These are phyloP conservation scores for Pseudonitzschia pungens DNA, from an alignment of 108 stramenopile species.

Conservation along the genomic window DNA sequence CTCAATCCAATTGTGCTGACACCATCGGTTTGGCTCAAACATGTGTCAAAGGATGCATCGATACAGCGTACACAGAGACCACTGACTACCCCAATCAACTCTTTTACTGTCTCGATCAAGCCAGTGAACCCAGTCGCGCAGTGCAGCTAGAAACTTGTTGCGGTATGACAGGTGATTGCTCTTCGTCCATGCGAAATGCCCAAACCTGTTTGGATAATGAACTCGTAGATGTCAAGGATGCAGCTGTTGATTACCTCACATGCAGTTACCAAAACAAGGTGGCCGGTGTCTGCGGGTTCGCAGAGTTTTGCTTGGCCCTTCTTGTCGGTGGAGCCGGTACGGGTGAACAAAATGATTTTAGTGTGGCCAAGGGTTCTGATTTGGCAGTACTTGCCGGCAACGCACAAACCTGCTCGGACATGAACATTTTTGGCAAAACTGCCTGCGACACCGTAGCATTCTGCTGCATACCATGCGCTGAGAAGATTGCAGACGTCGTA, in stretches of 20 bases:
- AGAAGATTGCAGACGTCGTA: not conserved
- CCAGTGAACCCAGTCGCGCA: not conserved
- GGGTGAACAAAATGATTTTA: not conserved
- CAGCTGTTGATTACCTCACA: not conserved
- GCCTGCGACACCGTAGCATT: not conserved
- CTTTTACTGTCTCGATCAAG: not conserved
- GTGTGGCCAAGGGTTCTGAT: not conserved
- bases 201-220: not conserved
- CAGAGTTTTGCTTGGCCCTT: not conserved
- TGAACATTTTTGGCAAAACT: not conserved
- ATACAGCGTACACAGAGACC: not conserved
- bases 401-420: not conserved
- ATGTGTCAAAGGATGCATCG: not conserved
- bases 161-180: not conserved
- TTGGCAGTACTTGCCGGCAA: not conserved
- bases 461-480: not conserved
- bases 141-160: not conserved
- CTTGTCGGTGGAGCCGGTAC: not conserved
- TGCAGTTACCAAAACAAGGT: not conserved
- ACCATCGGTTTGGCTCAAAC: not conserved
- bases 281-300: not conserved
- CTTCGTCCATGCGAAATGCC: not conserved
- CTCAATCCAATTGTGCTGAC: not conserved
- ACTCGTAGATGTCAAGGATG: conserved; percentile 1
- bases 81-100: not conserved